These are phyloP conservation scores for Dryas octopetala DNA, from an alignment of 306 rosid genomes.

Conservation along the genomic window DNA sequence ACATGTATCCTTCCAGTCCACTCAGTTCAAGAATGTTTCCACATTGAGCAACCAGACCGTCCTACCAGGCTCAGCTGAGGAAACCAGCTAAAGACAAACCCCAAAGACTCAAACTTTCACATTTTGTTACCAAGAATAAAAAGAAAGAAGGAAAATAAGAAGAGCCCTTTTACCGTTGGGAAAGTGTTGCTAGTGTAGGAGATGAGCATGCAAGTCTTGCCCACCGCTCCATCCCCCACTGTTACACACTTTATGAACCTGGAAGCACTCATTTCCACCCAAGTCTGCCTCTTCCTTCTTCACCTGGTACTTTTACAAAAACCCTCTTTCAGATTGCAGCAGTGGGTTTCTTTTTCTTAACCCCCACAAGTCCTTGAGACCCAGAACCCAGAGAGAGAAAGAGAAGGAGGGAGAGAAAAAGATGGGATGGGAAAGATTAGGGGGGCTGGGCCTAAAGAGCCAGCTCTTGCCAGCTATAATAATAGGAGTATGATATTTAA, in stretches of 20 bases:
- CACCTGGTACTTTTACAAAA: slow-evolving; percentile 7
- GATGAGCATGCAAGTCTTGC: slow-evolving; percentile 98
- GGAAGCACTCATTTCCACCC: slow-evolving; percentile 72
- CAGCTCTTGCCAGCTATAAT: slow-evolving; percentile 72
- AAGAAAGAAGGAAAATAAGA: background rate
- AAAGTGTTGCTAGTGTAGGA: slow-evolving; percentile 98
- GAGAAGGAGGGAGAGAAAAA: background rate
- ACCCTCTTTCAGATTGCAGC: slow-evolving; percentile 36
- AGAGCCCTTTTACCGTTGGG: slow-evolving; percentile 59
- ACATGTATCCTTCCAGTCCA: background rate
- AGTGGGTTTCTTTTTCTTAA: slow-evolving; percentile 16
- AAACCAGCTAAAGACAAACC: slow-evolving; percentile 24
- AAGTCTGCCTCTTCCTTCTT: slow-evolving; percentile 8
- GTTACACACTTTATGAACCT: slow-evolving; percentile 96
- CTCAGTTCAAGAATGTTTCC: background rate
- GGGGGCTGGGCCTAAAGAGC: slow-evolving; percentile 38
- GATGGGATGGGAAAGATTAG: slow-evolving; percentile 2
- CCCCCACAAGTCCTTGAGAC: slow-evolving; percentile 26
- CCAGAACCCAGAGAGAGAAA: slow-evolving; percentile 7
- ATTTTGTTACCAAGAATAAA: background rate
- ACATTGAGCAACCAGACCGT: background rate
- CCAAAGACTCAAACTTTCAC: slow-evolving; percentile 15
- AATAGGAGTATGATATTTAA: background rate
- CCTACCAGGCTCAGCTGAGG: background rate
- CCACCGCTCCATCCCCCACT: slow-evolving; percentile 95